These are phyloP conservation scores for Ogataea trehaloabstinens DNA, from an alignment of 805 yeast species.

Conservation along the genomic window DNA sequence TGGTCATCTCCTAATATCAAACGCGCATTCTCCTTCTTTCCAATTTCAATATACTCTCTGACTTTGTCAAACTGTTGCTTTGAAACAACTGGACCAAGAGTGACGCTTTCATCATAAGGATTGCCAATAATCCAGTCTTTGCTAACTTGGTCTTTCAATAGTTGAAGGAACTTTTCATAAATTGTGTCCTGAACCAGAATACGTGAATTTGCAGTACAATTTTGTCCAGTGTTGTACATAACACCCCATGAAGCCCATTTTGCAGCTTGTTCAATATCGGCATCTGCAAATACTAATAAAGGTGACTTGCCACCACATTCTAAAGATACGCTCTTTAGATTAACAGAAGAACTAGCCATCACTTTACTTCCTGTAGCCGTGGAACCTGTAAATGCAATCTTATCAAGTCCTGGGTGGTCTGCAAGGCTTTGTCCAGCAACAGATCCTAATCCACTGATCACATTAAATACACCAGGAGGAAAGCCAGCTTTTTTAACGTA, in stretches of 20 bases:
- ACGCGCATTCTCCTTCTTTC: constrained; percentile 49
- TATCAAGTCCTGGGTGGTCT: constrained; percentile 53
- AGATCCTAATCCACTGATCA: constrained; percentile 67
- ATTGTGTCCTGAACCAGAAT: constrained; percentile 55
- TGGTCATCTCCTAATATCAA: constrained; percentile 41
- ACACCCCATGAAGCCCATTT: constrained; percentile 69
- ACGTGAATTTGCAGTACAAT: constrained; percentile 67
- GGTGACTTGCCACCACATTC: constrained; percentile 79
- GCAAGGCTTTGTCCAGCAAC: constrained; percentile 70
- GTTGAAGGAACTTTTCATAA: constrained; percentile 50
- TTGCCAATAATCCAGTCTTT: constrained; percentile 54
- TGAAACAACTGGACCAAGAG: constrained; percentile 64
- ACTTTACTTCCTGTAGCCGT: constrained; percentile 66
- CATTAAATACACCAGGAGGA: constrained; percentile 75
- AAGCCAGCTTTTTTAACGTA: constrained; percentile 64
- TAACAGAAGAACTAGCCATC: constrained; percentile 58
- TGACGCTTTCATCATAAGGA: constrained; percentile 45
- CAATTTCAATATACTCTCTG: constrained; percentile 40
- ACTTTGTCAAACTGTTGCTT: constrained; percentile 56
- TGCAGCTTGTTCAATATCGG: constrained; percentile 62
- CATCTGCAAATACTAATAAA: constrained; percentile 58
- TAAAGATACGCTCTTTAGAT: constrained; percentile 61
- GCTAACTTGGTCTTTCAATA: constrained; percentile 44
- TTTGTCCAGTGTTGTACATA: constrained; percentile 64
- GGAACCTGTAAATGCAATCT: constrained; percentile 66